Percentiles rank a stretch among this genome's conserved stretches.
phyloP scores from a whole-genome alignment of 148 eudicot species.

The Rhododendron williamsianum region DNA sequence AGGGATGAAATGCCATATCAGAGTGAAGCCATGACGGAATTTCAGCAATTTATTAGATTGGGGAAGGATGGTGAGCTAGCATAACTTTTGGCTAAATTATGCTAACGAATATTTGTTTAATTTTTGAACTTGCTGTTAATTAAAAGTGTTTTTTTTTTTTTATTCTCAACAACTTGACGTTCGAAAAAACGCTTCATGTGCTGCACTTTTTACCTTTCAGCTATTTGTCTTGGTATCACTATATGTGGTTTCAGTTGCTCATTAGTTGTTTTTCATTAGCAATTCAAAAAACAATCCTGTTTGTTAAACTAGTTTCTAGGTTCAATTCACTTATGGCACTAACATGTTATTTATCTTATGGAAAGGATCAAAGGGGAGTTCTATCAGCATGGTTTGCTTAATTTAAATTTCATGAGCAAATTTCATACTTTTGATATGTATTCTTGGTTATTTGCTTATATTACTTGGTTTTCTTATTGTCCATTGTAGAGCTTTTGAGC shows the following conservation, averaged over 20 bases:
- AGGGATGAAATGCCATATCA: conserved; percentile 57
- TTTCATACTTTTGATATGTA: not conserved
- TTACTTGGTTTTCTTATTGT: not conserved
- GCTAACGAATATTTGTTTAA: not conserved
- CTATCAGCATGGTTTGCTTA: not conserved
- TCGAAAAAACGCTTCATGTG: no score
- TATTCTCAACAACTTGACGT: no score
- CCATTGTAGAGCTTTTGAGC: conserved; percentile 35
- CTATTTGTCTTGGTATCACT: not conserved
- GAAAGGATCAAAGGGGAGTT: not conserved
- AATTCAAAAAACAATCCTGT: not conserved
- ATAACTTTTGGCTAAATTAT: not conserved
- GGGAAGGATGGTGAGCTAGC: conserved; percentile 41
- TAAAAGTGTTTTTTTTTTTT: no score
- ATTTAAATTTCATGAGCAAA: not conserved
- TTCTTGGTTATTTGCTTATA: not conserved
- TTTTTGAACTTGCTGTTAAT: not conserved
- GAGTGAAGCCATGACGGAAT: conserved; percentile 41
- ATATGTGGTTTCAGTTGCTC: not conserved
- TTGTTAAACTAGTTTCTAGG: not conserved
- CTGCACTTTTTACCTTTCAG: no score
- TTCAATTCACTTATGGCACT: not conserved
- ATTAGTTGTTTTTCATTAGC: not conserved
- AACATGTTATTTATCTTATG: not conserved
- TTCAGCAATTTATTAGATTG: conserved; percentile 61